Conservation (phyloP, 2,329 filamentous ascomycete genomes). For the Fusarium bactridioides region DNA sequence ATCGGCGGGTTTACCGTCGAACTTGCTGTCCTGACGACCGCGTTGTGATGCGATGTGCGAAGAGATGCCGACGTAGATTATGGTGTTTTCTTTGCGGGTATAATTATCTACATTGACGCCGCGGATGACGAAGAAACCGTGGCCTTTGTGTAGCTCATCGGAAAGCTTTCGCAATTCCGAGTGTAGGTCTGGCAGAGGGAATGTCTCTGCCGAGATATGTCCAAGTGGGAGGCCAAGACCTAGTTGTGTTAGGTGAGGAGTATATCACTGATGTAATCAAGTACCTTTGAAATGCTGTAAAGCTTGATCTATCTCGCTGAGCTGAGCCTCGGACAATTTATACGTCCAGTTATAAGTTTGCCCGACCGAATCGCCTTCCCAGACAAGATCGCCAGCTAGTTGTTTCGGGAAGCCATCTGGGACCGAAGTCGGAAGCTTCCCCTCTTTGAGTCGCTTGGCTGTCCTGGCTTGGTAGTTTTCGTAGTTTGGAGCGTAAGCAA, state of each 20-base stretch:
- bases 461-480: constrained; percentile 3
- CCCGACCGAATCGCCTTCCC: constrained; percentile 18
- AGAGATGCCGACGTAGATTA: constrained; percentile 67
- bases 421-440: neutral
- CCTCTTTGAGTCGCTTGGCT: neutral
- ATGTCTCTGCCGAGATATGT: constrained; percentile 57
- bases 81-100: constrained; percentile 63
- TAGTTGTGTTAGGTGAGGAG: neutral
- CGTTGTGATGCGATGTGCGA: constrained; percentile 64
- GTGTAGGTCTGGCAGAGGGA: constrained; percentile 63
- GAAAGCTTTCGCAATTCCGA: constrained; percentile 59
- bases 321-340: neutral
- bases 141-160: constrained; percentile 62
- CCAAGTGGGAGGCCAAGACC: constrained; percentile 19
- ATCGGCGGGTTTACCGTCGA: constrained; percentile 56
- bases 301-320: constrained; percentile 9
- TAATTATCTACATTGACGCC: constrained; percentile 63
- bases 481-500: constrained; percentile 21
- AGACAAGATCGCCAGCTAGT: constrained; percentile 16
- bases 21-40: constrained; percentile 60
- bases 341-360: constrained; percentile 20
- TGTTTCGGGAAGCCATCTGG: constrained; percentile 14
- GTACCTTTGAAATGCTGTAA: constrained; percentile 20
- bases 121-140: constrained; percentile 68
- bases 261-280: rapidly evolving